Evolutionary conservation across 2,329 filamentous ascomycete genomes (phyloP), one percentile per base, ranked within the genome.

Genomic region (Botrytis pseudocinerea): DNA sequence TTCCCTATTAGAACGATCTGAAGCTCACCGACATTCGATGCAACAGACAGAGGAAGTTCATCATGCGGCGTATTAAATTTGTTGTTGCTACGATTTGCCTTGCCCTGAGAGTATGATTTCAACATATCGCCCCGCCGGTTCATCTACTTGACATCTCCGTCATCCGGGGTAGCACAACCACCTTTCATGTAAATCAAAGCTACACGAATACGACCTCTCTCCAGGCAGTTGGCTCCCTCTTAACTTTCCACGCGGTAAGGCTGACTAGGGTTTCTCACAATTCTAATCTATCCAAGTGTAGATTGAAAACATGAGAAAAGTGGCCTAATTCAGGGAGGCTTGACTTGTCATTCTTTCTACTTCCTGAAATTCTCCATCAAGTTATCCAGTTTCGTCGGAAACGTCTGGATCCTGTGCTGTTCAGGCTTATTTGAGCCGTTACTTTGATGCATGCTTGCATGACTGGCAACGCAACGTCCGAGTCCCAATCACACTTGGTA

Each of bases 401-500:
- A 51, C 14, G 18, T 38, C 35, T 57, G 12, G 28, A 68, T 42
- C 4, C 28, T 20, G 57, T 57, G 10, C 35, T 32, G 5, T 35
- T 68, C 42, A 48, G 10, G 48, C n/a, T 57, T 54, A 40, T 54
- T 68, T 40, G 64, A 57, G 48, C 48, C 57, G 48, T 42, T 48
- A 68, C 40, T 18, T 18, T 68, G 16, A 28, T 28, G 32, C 38
- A 35, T 68, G 25, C 46, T 54, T 68, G 48, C 48, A 32, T 57
- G 35, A 57, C 25, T 9, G 25, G 35, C 40, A 57, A 57, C 51
- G n/a, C 35, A 42, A 32, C 35, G 35, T 18, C 42, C 46, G 46
- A 20, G 54, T 57, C 38, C 9, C n/a, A 57, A 28, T 32, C n/a
- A 14, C 35, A 57, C n/a, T 68, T 9, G 48, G 48, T 48, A 68